A percentile compares a stretch with the other conserved stretches of the same genome.
phyloP scores from a whole-genome alignment of 2,329 filamentous ascomycete genomes.

The Colletotrichum camelliae region DNA sequence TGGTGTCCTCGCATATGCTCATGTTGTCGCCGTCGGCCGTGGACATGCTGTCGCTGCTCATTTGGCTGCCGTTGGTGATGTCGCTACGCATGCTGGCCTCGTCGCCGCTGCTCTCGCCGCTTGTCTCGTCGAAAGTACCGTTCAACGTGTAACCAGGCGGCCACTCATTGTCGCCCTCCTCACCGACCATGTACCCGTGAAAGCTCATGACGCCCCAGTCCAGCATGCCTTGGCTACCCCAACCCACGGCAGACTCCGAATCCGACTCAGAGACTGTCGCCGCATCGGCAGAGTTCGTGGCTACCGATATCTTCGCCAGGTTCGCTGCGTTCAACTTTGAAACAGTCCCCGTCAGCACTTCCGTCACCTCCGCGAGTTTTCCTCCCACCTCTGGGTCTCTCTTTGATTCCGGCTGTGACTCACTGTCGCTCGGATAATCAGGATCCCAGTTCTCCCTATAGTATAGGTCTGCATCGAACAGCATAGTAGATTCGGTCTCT shows the following conservation, averaged over 20 bases:
- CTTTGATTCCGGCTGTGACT: background rate
- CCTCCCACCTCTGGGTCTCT: background rate
- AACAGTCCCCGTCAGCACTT: background rate
- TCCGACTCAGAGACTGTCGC: background rate
- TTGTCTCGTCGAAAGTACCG: background rate
- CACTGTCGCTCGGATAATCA: background rate
- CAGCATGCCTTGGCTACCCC: background rate
- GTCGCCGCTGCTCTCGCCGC: background rate
- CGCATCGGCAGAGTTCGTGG: background rate
- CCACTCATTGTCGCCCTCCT: background rate
- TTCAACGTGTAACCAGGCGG: background rate
- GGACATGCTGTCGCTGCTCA: background rate
- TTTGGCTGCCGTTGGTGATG: background rate
- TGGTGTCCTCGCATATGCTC: background rate
- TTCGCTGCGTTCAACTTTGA: background rate
- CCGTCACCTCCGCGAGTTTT: background rate
- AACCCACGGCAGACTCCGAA: background rate
- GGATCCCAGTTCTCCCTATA: background rate
- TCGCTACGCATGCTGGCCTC: background rate
- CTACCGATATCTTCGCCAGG: background rate
- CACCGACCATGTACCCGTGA: background rate
- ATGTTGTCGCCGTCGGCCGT: background rate
- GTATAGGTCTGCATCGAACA: background rate
- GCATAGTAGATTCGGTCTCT: background rate
- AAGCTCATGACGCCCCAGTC: slow-evolving; percentile 9